Evolutionary conservation across 768 basidiomycete genomes (phyloP).

Genomic region (Suillus fuscotomentosus): DNA sequence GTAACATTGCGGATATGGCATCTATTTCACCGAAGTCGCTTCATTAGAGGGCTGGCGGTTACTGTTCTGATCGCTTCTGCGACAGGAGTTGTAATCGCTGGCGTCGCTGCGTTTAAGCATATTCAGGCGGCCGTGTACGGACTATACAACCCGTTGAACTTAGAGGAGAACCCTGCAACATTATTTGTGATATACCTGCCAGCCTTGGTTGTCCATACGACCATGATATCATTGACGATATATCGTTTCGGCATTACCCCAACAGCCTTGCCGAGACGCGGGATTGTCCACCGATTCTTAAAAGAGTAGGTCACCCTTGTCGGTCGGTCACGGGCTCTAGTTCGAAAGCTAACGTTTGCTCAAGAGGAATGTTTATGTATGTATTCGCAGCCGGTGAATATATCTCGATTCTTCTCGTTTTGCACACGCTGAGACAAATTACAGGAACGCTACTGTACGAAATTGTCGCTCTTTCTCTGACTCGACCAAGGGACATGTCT

Average conservation of each 20-base stretch:
- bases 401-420: too few species aligned
- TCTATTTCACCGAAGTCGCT: slow-evolving; percentile 10
- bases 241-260: slow-evolving; percentile 15
- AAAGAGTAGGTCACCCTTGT: slow-evolving; percentile 16
- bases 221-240: slow-evolving; percentile 16
- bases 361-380: slow-evolving; percentile 24
- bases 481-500: slow-evolving; percentile 1
- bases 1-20: slow-evolving; percentile 21
- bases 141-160: neutral
- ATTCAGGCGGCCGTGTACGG: neutral
- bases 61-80: neutral
- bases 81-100: neutral
- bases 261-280: slow-evolving; percentile 5
- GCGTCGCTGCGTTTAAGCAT: neutral
- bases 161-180: neutral
- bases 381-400: slow-evolving; percentile 16
- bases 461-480: slow-evolving; percentile 12
- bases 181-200: slow-evolving; percentile 14
- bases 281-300: slow-evolving; percentile 16
- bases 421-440: neutral
- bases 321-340: neutral
- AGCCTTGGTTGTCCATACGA: slow-evolving; percentile 13
- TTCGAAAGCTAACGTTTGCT: neutral
- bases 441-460: slow-evolving; percentile 18
- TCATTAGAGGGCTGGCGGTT: slow-evolving; percentile 6